Percentiles rank a stretch among this genome's conserved stretches.
Conservation (phyloP, 305 asterid species). For the Ajuga reptans region DNA sequence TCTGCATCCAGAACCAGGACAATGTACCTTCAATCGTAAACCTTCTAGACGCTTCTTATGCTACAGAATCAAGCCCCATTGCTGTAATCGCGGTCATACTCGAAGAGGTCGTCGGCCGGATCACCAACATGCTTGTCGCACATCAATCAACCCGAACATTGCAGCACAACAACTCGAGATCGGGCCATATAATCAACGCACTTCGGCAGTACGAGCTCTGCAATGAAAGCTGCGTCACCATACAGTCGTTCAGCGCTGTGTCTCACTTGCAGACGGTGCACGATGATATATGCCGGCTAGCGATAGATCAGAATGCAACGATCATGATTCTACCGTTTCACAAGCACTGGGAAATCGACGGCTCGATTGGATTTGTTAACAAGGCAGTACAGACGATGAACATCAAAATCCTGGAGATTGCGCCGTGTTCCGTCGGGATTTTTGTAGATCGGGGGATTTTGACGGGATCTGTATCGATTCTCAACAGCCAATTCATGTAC, state of each 20-base stretch:
- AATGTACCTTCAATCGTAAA: constrained; percentile 46
- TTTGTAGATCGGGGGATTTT: constrained; percentile 55
- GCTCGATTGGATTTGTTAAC: constrained; percentile 46
- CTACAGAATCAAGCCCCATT: constrained; percentile 50
- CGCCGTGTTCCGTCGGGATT: constrained; percentile 67
- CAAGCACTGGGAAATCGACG: constrained; percentile 72
- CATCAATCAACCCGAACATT: constrained; percentile 48
- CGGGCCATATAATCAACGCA: constrained; percentile 52
- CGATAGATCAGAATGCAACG: constrained; percentile 46
- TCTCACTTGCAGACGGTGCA: constrained; percentile 46
- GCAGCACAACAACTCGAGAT: constrained; percentile 35
- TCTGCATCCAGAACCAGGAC: constrained; percentile 55
- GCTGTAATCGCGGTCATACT: constrained; percentile 57
- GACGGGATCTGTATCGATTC: constrained; percentile 32
- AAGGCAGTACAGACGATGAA: constrained; percentile 48
- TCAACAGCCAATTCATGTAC: constrained; percentile 31
- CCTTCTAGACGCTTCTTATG: constrained; percentile 58
- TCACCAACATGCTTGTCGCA: constrained; percentile 54
- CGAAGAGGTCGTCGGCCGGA: constrained; percentile 54
- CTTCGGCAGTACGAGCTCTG: constrained; percentile 51
- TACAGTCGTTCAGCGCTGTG: constrained; percentile 46
- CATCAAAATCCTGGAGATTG: constrained; percentile 39
- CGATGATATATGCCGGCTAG: constrained; percentile 52
- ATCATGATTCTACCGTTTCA: constrained; percentile 64
- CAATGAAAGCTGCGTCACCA: constrained; percentile 40